Conservation (phyloP, 2,329 filamentous ascomycete species). For the Neonectria punicea region DNA sequence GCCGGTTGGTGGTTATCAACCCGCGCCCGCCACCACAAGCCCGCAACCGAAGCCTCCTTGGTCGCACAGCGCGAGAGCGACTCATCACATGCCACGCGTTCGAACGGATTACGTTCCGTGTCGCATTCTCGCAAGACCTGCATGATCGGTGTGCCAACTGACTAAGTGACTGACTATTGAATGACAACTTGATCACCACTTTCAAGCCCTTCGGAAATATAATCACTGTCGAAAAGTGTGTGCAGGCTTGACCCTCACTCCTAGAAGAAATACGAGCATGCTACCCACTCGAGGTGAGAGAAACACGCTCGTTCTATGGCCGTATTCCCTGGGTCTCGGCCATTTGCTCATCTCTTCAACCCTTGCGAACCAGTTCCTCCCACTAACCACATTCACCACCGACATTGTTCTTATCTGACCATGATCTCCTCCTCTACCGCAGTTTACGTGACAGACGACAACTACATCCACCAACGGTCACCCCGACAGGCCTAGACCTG, state of each 20-base stretch:
- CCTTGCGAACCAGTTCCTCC: background rate
- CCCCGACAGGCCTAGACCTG: constrained; percentile 22
- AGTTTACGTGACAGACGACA: background rate
- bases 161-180: constrained; percentile 4
- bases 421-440: constrained; percentile 8
- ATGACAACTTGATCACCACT: constrained; percentile 1
- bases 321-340: background rate
- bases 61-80: constrained; percentile 37
- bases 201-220: constrained; percentile 8
- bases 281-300: too few relatives aligned
- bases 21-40: constrained; percentile 28
- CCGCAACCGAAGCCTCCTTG: constrained; percentile 18
- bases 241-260: background rate
- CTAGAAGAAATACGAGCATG: background rate
- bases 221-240: constrained; percentile 1
- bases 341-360: background rate
- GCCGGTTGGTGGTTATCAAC: constrained; percentile 25
- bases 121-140: constrained; percentile 17
- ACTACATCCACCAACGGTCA: constrained; percentile 14
- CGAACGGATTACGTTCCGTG: constrained; percentile 16
- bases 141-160: constrained; percentile 18
- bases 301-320: background rate
- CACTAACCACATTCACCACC: constrained; percentile 19
- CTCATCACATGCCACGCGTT: constrained; percentile 40
- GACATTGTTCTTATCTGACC: constrained; percentile 16